Base-by-base conservation (phyloP, 345 rosid genomes). In the Populus ilicifolia region DNA sequence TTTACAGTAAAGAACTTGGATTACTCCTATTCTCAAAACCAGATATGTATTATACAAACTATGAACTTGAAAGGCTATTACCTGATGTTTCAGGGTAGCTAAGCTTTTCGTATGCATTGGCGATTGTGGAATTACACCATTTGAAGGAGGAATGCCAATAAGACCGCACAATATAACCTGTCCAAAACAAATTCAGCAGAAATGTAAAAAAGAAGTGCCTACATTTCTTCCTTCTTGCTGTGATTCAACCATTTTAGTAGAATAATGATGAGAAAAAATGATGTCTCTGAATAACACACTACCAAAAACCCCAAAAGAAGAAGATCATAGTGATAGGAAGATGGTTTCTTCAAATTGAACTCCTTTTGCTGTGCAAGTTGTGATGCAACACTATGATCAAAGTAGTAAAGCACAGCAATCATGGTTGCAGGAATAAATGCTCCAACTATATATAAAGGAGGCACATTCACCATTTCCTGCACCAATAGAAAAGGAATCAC, bases 101-200 rank as follows among this genome's bases (percentile, higher is more conserved):
- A 95, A 86, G 89, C 96, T 89, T 75, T 95, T 95, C 11, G 99
- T 95, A 77, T 95, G 99, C 99, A 95, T 95, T 50, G 99, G 99
- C 63, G 99, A 95, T 76, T 95, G 98, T 13, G 99, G 99, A 74
- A 95, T 93, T 72, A 95, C 99, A 73, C 99, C 99, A 80, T 95
- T 95, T 62, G 99, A 89, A 67, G 99, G 98, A 36, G 99, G 99
- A 72, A 95, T 90, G 81, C 98, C 99, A 75, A 95, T 85, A 64
- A 95, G 93, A 72, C 99, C 99, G 39, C 99, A 93, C 70, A 95
- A 61, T 65, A 95, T 86, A 63, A 90, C 91, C 99, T 95, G 84
- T 12, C 54, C 54, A 79, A 59, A 41, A 29, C 61, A 76, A 75
- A 17, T 33, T 21, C 67, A 63, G 36, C 16, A 17, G 23, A 63